Evolutionary conservation across 169 alveolate species (phyloP).

Genomic region (Plasmodium malariae): DNA sequence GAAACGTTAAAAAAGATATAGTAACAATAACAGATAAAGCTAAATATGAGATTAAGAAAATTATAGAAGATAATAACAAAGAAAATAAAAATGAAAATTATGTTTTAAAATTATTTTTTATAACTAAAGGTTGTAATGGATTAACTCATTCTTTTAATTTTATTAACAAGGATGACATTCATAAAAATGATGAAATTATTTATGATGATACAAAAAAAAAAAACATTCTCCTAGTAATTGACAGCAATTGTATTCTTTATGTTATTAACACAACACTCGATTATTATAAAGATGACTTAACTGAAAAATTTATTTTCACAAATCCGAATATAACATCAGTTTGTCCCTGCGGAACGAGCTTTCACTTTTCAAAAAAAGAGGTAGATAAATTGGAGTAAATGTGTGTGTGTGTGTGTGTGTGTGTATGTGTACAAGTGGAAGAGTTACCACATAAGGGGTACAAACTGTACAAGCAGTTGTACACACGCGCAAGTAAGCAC

Average conservation of each 20-base stretch:
- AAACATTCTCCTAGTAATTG: conserved; percentile 55
- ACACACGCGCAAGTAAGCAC: too few relatives aligned
- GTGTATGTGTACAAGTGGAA: too few relatives aligned
- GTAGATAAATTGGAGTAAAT: too few relatives aligned
- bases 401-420: too few relatives aligned
- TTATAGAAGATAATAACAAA: conserved; percentile 16
- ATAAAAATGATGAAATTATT: conserved; percentile 46
- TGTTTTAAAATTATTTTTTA: conserved; percentile 35
- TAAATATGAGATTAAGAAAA: conserved; percentile 28
- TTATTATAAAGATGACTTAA: conserved; percentile 59
- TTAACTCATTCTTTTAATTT: conserved; percentile 63
- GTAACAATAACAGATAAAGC: conserved; percentile 69
- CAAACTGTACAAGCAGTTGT: too few relatives aligned
- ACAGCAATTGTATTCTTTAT: conserved; percentile 43
- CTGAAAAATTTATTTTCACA: conserved; percentile 58
- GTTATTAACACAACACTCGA: conserved; percentile 66
- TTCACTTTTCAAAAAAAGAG: conserved; percentile 39
- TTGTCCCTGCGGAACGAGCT: conserved; percentile 74
- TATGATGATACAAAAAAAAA: conserved; percentile 19
- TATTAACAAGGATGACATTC: conserved; percentile 24
- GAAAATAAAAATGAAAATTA: conserved; percentile 24
- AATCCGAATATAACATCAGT: conserved; percentile 70
- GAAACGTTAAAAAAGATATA: conserved; percentile 49
- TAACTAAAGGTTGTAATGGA: conserved; percentile 71
- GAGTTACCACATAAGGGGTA: too few relatives aligned